Evolutionary conservation across 106 monocot genomes (phyloP), one percentile per base, ranked within the genome.

Genomic region (Hemerocallis citrina): DNA sequence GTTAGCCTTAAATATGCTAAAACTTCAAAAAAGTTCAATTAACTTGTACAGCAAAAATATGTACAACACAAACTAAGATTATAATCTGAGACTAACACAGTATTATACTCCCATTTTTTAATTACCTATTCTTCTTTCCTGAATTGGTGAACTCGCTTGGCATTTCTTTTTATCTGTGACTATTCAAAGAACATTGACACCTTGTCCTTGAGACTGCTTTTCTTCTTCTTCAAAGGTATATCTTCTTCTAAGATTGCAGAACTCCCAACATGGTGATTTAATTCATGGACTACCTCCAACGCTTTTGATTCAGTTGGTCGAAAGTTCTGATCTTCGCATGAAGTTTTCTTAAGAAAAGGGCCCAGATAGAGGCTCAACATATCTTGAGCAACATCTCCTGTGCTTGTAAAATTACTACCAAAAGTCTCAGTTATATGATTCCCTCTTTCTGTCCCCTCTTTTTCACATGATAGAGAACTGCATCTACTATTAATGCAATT

Each of bases 351-450:
- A 11, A 82, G 64, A 38, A 85, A 68, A 54, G 85, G 76, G 55
- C 79, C 90, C 14, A 85, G 32, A 76, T 81, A 76, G 24, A 85
- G 59, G 55, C 82, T 56, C 68, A 90, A 52, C 81, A 90, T 90
- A 42, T 82, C 81, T 45, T 74, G 79, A 67, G 73, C 76, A 60
- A 57, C 67, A 76, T 85, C 79, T 34, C 79, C 75, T 10, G 76
- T 75, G 60, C 15, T 59, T 64, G 1, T 28, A 34, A 54, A 27
- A 55, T 59, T 35, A 58, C 14, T 56, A 38, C 60, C 14, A 43
- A 42, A 36, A 50, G 48, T 67, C 13, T 66, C 63, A 23, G 7
- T 52, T 54, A 35, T 23, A 17, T 59, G 41, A 31, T 38, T 57
- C 37, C 22, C 70, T 17, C 59, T 42, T 21, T 61, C 73, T 14